These are phyloP conservation scores for Leavenworthia alabamica DNA, from an alignment of 345 rosid species.

Conservation along the genomic window DNA sequence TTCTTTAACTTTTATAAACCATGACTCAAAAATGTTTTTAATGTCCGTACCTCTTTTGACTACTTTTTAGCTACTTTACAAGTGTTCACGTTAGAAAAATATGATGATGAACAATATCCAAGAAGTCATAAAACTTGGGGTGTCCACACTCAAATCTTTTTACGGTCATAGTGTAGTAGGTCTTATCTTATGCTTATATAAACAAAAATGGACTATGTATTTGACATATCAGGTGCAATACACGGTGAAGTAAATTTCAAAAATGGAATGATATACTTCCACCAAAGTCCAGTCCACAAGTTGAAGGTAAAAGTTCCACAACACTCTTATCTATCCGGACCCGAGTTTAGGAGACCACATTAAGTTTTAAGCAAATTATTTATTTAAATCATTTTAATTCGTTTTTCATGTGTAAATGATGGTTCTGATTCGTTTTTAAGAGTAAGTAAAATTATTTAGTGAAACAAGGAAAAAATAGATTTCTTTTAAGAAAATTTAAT, in stretches of 20 bases:
- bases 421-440: neutral
- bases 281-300: neutral
- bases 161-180: neutral
- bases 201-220: neutral
- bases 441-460: neutral
- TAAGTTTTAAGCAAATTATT: neutral
- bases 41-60: neutral
- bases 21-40: neutral
- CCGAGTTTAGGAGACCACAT: conserved; percentile 2
- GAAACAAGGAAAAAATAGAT: neutral
- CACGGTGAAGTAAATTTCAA: neutral
- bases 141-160: neutral
- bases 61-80: conserved; percentile 15
- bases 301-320: neutral
- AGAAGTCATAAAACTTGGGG: neutral
- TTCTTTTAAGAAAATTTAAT: too few relatives aligned
- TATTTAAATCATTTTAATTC: neutral
- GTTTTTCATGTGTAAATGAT: neutral
- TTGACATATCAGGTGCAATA: conserved; percentile 1
- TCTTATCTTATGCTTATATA: neutral
- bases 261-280: neutral
- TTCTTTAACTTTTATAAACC: conserved; percentile 32
- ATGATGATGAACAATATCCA: neutral
- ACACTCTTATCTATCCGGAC: neutral
- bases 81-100: neutral